Base-by-base conservation (phyloP, 2,329 filamentous ascomycete genomes). In the Myriosclerotinia curreyana region DNA sequence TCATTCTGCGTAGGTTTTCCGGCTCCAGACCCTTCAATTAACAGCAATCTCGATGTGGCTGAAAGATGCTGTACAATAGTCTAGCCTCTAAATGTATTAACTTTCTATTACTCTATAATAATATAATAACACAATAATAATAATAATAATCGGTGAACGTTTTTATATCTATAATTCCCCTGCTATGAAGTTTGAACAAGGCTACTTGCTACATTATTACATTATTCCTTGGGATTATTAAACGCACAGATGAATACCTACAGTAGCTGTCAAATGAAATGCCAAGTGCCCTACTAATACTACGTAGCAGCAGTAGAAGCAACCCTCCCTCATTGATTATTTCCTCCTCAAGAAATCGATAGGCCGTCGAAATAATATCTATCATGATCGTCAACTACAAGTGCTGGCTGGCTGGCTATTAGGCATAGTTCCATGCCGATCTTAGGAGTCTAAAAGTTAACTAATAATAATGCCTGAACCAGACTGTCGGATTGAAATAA, bases 401-500 rank as follows among this genome's bases (percentile, higher is more conserved):
- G n/a, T n/a, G n/a, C n/a, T n/a, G n/a, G 28, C 28, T 31, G 28
- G 31, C 36, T 31, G 44, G 31, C 31, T 52, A 40, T 38, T 25
- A 31, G 28, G 28, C 4, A 31, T 60, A 28, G 22, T 60, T 53
- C 48, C 62, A 50, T 49, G 55, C 62, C 60, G 55, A 60, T 60
- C 62, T 48, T 38, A n/a, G 17, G 12, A 31, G n/a, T 46, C 3
- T 36, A 17, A 50, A 58, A 28, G 25, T 20, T 15, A n/a, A n/a
- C n/a, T n/a, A n/a, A n/a, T n/a, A n/a, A 8, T 22, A n/a, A 28
- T 14, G 15, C 22, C 42, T 64, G 63, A 67, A 68, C 69, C 69
- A 70, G 38, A 66, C 52, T 64, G 60, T 60, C 68, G 70, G 69
- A 70, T 65, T 68, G 64, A 58, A 25, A 62, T n/a, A n/a, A n/a